Base-by-base conservation (phyloP, 192 early-diverging fungal species). In the Martensiomyces pterosporus region DNA sequence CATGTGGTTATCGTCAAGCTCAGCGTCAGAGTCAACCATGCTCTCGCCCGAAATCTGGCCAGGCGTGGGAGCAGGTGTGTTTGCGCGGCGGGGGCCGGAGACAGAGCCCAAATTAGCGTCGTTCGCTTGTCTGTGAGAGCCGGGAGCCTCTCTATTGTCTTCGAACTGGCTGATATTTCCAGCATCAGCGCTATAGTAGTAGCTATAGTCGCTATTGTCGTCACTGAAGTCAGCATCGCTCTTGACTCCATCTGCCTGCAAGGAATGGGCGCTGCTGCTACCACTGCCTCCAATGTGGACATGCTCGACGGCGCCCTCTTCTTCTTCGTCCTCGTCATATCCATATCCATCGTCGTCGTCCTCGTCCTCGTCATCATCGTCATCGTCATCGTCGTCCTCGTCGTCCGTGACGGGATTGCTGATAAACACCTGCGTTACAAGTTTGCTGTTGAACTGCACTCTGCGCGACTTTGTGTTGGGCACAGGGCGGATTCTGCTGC, bases 401-500 rank as follows among this genome's bases (percentile, higher is more conserved):
- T 62, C 54, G 40, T 57, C 59, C 23, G 55, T 49, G 26, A 25
- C 49, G 3, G 65, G 47, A 19, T 52, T 48, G 29, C 47, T 60
- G 44, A 67, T 60, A 39, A 67, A 60, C 25, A 67, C 65, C 43
- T 67, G 32, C 9, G 65, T 60, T 19, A 67, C 65, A 10, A 67
- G 47, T 19, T 60, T 55, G n/a, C 51, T 46, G 57, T 60, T 60
- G 39, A 67, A 67, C 47, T 43, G 34, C 10, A 67, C 57, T 17
- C 48, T 51, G 42, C 65, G 65, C 26, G 43, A 45, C n/a, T 52
- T 57, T 16, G 44, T 35, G 22, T 49, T 48, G 26, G 64, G 49
- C 15, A 56, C 52, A 13, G 44, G 50, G 6, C 52, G 57, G 9
- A 46, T 37, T 2, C 53, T 50, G 53, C 53, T 56, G 24, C 24